A percentile compares a stretch with the other conserved stretches of the same genome.
Evolutionary conservation across 805 yeast species (phyloP).

Genomic region (Saturnispora ahearnii): DNA sequence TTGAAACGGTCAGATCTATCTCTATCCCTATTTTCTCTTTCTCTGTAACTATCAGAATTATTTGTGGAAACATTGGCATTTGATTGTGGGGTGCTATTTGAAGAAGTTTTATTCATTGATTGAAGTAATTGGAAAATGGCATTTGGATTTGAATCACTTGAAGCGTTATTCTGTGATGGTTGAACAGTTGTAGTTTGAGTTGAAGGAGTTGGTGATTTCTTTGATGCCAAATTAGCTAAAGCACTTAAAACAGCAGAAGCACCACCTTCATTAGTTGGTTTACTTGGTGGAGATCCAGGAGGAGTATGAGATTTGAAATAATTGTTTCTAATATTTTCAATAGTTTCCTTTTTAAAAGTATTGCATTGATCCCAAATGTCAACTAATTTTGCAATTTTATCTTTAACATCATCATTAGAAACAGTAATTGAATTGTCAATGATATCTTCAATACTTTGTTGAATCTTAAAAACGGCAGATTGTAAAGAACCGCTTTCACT

Average conservation of each 20-base stretch:
- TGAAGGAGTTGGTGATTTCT: constrained; percentile 29
- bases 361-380: constrained; percentile 89
- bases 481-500: constrained; percentile 54
- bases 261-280: constrained; percentile 29
- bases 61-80: constrained; percentile 13
- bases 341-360: constrained; percentile 54
- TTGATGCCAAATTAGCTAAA: constrained; percentile 51
- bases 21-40: constrained; percentile 25
- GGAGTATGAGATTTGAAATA: constrained; percentile 63
- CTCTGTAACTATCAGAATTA: constrained; percentile 13
- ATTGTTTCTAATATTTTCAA: constrained; percentile 48
- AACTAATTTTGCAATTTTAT: constrained; percentile 72
- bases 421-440: constrained; percentile 54
- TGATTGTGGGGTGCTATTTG: neutral
- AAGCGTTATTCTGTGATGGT: constrained; percentile 6
- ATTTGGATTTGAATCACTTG: constrained; percentile 26
- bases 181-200: constrained; percentile 26
- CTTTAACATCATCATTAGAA: constrained; percentile 44
- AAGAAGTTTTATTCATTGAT: constrained; percentile 32
- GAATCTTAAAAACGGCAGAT: constrained; percentile 59
- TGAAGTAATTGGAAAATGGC: constrained; percentile 46
- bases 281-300: constrained; percentile 53
- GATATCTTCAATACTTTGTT: constrained; percentile 48
- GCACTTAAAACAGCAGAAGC: constrained; percentile 64
- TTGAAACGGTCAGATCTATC: constrained; percentile 7